phyloP scores from a whole-genome alignment of 768 basidiomycete genomes.

The Suillus subaureus region DNA sequence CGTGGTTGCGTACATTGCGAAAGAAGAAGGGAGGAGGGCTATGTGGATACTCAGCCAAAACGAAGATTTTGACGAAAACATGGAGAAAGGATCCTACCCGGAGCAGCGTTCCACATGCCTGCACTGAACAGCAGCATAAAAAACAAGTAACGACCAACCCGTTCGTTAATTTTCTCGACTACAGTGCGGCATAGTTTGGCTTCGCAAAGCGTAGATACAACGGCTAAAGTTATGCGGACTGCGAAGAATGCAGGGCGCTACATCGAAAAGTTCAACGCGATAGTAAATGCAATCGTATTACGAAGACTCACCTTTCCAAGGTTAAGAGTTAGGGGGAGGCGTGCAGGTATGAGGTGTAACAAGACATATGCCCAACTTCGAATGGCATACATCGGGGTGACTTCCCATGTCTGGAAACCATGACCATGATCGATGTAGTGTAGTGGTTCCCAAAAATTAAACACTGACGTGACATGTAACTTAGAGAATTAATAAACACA shows the following conservation, averaged over 20 bases:
- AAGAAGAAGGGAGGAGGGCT: constrained; percentile 96
- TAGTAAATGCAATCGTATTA: not conserved
- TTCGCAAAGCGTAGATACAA: constrained; percentile 77
- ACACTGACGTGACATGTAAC: constrained; percentile 56
- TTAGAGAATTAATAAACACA: constrained; percentile 4
- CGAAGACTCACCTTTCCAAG: constrained; percentile 67
- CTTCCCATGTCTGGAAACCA: constrained; percentile 99
- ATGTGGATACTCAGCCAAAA: constrained; percentile 15
- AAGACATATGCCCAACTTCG: constrained; percentile 94
- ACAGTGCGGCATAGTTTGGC: constrained; percentile 82
- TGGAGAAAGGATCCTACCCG: constrained; percentile 51
- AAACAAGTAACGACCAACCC: constrained; percentile 91
- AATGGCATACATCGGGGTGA: constrained; percentile 87
- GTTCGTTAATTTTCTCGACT: constrained; percentile 79
- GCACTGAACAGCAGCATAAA: constrained; percentile 84
- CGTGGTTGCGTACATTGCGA: constrained; percentile 88
- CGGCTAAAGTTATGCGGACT: constrained; percentile 76
- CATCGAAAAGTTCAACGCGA: constrained; percentile 15
- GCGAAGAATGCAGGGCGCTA: constrained; percentile 90
- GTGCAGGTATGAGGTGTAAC: constrained; percentile 72
- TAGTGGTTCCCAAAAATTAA: constrained; percentile 98
- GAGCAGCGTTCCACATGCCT: constrained; percentile 93
- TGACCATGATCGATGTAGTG: constrained; percentile 86
- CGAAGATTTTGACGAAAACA: not conserved
- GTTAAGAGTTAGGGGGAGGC: constrained; percentile 56